Base-by-base conservation (phyloP, 345 rosid genomes). In the Excoecaria cochinchinensis region DNA sequence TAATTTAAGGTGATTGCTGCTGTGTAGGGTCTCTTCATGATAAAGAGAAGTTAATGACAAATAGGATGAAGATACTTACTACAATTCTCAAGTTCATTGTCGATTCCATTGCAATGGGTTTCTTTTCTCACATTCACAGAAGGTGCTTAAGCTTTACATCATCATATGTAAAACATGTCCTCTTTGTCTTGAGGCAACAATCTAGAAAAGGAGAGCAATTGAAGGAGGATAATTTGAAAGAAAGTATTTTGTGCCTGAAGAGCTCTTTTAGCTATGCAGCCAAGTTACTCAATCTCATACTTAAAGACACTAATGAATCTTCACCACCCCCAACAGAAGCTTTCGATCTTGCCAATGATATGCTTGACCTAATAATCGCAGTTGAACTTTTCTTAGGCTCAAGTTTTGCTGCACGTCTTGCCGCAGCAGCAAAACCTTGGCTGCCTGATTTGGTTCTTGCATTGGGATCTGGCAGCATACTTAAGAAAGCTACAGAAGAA, bases 371-470 rank as follows among this genome's bases (percentile, higher is more conserved):
- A 42, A 77, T 90, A 60, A 63, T 80, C 53, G 76, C 85, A 7
- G 76, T 81, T 59, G 98, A 93, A 81, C 53, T 74, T 71, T 76
- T 76, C 60, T 13, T 87, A 76, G 87, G 96, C 52, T 85, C 89
- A 19, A 80, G 79, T 61, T 85, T 74, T 14, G 92, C 93, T 36
- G 81, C 82, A 51, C 85, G 87, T 46, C 79, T 93, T 76, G 59
- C 89, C 68, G 79, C 90, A 56, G 89, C 78, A 70, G 82, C 85
- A 57, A 91, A 82, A 83, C 83, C 90, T 60, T 95, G 99, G 97
- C 78, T 95, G 75, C 96, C 98, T 58, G 99, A 95, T 89, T 72
- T 93, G 83, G 77, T 90, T 84, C 89, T 95, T 74, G 92, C 90
- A 72, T 73, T 95, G 74, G 98, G 91, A 63, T 88, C 85, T 70